Evolutionary conservation across 163 green algal species (phyloP), one percentile per base, ranked within the genome.

Genomic region (Volvox carteri): DNA sequence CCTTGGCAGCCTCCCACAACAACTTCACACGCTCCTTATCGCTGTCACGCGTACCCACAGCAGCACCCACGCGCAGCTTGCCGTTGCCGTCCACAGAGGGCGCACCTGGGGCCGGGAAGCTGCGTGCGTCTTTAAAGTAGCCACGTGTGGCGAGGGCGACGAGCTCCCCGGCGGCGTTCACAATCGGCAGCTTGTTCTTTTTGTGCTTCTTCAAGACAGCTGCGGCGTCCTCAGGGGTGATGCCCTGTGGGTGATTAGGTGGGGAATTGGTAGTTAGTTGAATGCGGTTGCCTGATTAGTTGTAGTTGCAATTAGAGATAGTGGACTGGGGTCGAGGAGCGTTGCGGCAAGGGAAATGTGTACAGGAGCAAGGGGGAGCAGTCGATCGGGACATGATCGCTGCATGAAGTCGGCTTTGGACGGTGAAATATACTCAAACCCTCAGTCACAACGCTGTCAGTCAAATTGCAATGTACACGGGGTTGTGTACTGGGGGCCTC

Each of bases 11-110:
- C 46, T 91, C 68, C 16, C 12, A 92, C 67, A 95, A 89, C 35
- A 72, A 37, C n/a, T 85, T 88, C 19, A 93, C 88, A 30, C 91
- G 89, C 48, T 90, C 87, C 62, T 95, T 96, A 93, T 99, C 97
- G 4, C 80, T 85, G 5, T 97, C 94, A 2, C 97, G 94, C 0
- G 97, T 99, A 48, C 98, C 98, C 30, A 98, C 95, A 23, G 98
- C 97, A 0, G 97, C 97, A 60, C 97, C 98, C 37, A 95, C 92
- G 56, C 96, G 94, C 89, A 99, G 91, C 28, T 92, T 78, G 68
- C 97, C 97, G 70, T 95, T 74, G 5, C 81, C 73, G 78, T 95
- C 93, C 50, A 98, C 52, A 0, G 95, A 83, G 58, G 94, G 91
- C 1, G 60, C 86, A 21, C 92, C 93, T 21, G 91, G 91, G 8